Evolutionary conservation across 306 rosid genomes (phyloP).

Genomic region (Medicago lupulina): DNA sequence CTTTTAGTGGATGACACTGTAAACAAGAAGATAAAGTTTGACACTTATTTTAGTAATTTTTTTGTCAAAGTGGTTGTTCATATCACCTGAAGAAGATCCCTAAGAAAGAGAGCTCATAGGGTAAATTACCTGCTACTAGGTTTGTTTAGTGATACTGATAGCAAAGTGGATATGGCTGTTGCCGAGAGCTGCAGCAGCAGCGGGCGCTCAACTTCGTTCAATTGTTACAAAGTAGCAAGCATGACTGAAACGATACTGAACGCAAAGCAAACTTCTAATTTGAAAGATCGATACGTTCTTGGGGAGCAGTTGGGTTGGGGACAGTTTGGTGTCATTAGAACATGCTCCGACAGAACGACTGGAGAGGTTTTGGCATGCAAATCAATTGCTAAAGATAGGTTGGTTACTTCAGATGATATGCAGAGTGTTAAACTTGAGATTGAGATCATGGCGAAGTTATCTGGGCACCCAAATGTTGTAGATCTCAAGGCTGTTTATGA

Average conservation of each 20-base stretch:
- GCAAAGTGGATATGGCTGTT: constrained; percentile 72
- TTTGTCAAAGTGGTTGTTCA: constrained; percentile 16
- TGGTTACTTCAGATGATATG: constrained; percentile 76
- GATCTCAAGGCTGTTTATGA: constrained; percentile 90
- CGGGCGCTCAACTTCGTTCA: constrained; percentile 54
- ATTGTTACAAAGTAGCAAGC: constrained; percentile 64
- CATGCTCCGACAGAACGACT: constrained; percentile 65
- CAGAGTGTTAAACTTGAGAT: constrained; percentile 83
- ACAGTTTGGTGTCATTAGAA: constrained; percentile 79
- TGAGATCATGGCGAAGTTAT: constrained; percentile 83
- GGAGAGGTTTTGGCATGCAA: constrained; percentile 88
- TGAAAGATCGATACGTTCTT: constrained; percentile 69
- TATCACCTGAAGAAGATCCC: neutral
- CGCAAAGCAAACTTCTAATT: constrained; percentile 54
- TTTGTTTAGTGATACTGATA: constrained; percentile 28
- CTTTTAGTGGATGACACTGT: constrained; percentile 31
- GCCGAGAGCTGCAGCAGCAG: constrained; percentile 56
- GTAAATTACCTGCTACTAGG: constrained; percentile 37
- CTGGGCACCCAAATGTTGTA: constrained; percentile 89
- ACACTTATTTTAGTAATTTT: neutral
- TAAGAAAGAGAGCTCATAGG: constrained; percentile 28
- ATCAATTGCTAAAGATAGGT: constrained; percentile 79
- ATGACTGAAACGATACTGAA: constrained; percentile 69
- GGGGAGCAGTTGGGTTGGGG: constrained; percentile 89
- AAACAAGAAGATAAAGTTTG: constrained; percentile 34